A percentile compares a stretch with the other conserved stretches of the same genome.
Conservation (phyloP, 2,329 filamentous ascomycete species). For the Bimuria novae-zelandiae region DNA sequence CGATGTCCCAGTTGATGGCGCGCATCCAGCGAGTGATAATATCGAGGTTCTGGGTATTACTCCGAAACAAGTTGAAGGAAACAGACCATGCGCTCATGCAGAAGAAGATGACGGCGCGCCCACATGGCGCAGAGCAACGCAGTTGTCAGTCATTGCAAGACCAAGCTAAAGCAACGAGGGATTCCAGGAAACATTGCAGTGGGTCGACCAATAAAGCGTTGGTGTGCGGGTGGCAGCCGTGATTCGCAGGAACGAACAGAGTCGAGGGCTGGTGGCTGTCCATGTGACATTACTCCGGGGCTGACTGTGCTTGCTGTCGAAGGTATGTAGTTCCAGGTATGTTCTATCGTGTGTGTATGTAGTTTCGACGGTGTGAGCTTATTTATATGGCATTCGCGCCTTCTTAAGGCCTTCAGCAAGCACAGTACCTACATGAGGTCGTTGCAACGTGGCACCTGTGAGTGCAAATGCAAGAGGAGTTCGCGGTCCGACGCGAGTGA, state of each 20-base stretch:
- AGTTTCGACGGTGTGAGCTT: too few relatives aligned
- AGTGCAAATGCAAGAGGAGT: too few relatives aligned
- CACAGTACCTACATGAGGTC: too few relatives aligned
- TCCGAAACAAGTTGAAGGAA: constrained; percentile 15
- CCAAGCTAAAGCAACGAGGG: constrained; percentile 44
- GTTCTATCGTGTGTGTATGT: too few relatives aligned
- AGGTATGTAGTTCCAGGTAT: too few relatives aligned
- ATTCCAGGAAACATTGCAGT: constrained; percentile 38
- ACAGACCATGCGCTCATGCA: constrained; percentile 26
- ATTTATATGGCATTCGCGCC: too few relatives aligned
- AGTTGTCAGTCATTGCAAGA: constrained; percentile 32
- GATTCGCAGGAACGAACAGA: constrained; percentile 47
- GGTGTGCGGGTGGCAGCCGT: constrained; percentile 44
- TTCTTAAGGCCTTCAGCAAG: too few relatives aligned
- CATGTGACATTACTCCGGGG: constrained; percentile 43
- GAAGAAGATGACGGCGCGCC: constrained; percentile 26
- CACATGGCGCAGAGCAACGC: constrained; percentile 30
- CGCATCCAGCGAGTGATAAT: too few relatives aligned
- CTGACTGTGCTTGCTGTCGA: constrained; percentile 25
- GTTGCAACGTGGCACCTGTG: too few relatives aligned
- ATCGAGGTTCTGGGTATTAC: constrained; percentile 19
- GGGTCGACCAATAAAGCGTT: constrained; percentile 40
- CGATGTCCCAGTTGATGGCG: too few relatives aligned
- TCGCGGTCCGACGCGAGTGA: too few relatives aligned
- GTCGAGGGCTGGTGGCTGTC: constrained; percentile 45